A percentile compares a stretch with the other conserved stretches of the same genome.
These are phyloP conservation scores for Sequoiadendron giganteum DNA, from an alignment of 75 land plant species.

Conservation along the genomic window DNA sequence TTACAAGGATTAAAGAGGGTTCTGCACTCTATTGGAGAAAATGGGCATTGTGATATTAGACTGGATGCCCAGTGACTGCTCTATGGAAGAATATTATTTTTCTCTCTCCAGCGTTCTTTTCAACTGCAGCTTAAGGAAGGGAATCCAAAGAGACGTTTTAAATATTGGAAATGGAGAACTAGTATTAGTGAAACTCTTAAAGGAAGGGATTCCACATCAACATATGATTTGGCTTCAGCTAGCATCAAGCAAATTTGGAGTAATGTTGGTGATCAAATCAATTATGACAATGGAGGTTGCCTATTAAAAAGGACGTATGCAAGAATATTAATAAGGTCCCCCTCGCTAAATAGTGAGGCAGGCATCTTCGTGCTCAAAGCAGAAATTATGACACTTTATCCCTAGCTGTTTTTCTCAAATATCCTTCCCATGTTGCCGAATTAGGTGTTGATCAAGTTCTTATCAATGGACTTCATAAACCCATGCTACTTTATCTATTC, in stretches of 20 bases:
- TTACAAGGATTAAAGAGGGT: too few species aligned
- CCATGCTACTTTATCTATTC: neutral
- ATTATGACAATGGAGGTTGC: neutral
- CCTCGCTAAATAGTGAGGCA: neutral
- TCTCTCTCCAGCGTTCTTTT: neutral
- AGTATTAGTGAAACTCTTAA: neutral
- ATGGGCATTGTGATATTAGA: neutral
- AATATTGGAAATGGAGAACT: neutral
- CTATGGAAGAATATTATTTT: neutral
- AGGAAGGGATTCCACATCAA: neutral
- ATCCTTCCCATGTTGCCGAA: neutral
- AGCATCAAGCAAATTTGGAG: neutral
- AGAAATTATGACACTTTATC: neutral
- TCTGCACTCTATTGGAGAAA: neutral
- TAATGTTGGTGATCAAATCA: neutral
- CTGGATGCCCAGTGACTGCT: neutral
- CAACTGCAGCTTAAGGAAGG: neutral
- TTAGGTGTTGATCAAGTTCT: neutral
- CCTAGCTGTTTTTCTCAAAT: neutral
- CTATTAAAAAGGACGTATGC: neutral
- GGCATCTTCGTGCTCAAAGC: neutral
- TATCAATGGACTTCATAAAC: neutral
- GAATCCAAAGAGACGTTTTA: neutral
- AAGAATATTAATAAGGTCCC: too few species aligned
- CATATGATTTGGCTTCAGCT: neutral